phyloP scores from a whole-genome alignment of 1,284 basidiomycete genomes.

The Microbotryomycetes sp. region DNA sequence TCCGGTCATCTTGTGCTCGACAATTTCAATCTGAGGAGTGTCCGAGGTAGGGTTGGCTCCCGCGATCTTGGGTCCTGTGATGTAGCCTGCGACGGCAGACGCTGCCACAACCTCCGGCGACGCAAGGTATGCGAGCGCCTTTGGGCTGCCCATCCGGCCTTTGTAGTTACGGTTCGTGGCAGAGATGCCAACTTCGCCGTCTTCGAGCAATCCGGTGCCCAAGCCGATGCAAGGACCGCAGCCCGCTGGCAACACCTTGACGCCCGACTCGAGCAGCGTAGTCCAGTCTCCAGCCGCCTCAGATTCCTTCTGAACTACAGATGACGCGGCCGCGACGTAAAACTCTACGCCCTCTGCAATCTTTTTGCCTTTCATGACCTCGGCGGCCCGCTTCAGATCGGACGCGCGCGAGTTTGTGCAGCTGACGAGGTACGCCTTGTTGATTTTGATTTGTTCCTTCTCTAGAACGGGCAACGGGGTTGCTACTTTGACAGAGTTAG shows the following conservation, averaged over 20 bases:
- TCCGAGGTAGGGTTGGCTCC: conserved; percentile 51
- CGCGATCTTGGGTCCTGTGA: conserved; percentile 58
- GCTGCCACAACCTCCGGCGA: conserved; percentile 96
- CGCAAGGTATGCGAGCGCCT: conserved; percentile 89
- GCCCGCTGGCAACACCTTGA: conserved; percentile 85
- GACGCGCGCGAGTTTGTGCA: conserved; percentile 97
- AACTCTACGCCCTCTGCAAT: conserved; percentile 90
- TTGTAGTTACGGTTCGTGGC: conserved; percentile 99
- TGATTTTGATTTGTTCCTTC: conserved; percentile 66
- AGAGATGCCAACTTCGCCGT: conserved; percentile 91
- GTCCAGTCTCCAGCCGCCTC: conserved; percentile 85
- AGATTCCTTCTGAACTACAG: conserved; percentile 80
- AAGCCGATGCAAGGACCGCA: conserved; percentile 98
- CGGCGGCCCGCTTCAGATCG: conserved; percentile 85
- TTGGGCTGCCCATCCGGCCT: conserved; percentile 93
- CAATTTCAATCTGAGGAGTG: conserved; percentile 44
- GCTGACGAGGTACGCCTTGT: conserved; percentile 97
- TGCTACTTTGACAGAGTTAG: conserved; percentile 94
- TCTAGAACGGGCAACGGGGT: conserved; percentile 80
- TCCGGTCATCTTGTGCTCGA: conserved; percentile 35
- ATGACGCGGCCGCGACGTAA: conserved; percentile 92
- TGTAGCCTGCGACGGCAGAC: conserved; percentile 84
- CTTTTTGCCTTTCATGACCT: conserved; percentile 74
- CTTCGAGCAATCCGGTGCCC: conserved; percentile 83
- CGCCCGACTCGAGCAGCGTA: conserved; percentile 73